Conservation (phyloP, 495 filamentous ascomycete genomes). For the Penicillium paxilli region DNA sequence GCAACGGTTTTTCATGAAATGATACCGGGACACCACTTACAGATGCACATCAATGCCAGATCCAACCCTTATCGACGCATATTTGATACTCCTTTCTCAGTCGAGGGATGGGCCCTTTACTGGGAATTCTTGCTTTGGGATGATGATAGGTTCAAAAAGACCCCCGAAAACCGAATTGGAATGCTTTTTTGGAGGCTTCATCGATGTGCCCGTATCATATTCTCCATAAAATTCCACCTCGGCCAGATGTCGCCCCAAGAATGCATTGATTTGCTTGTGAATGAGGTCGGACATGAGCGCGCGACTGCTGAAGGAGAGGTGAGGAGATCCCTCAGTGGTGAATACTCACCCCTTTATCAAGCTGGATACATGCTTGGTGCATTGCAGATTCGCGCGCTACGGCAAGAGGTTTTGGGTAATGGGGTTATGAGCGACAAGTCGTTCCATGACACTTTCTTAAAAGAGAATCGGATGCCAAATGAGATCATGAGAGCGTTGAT, state of each 20-base stretch:
- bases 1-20: conserved; percentile 57
- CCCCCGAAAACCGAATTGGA: conserved; percentile 47
- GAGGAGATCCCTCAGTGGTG: conserved; percentile 44
- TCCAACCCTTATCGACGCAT: conserved; percentile 43
- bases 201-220: conserved; percentile 52
- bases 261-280: conserved; percentile 45
- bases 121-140: conserved; percentile 46
- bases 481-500: conserved; percentile 50
- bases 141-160: conserved; percentile 42
- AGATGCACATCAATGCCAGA: conserved; percentile 42
- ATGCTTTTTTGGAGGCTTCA: conserved; percentile 55
- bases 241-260: conserved; percentile 43
- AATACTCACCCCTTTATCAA: conserved; percentile 52
- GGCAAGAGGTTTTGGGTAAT: conserved; percentile 33
- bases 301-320: conserved; percentile 57
- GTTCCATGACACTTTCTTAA: conserved; percentile 49
- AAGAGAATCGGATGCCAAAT: conserved; percentile 50
- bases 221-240: conserved; percentile 52
- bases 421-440: conserved; percentile 40
- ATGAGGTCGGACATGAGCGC: conserved; percentile 50
- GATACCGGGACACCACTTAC: conserved; percentile 55
- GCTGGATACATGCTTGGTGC: conserved; percentile 55
- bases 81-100: conserved; percentile 53
- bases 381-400: conserved; percentile 43
- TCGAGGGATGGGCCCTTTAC: conserved; percentile 57